phyloP scores from a whole-genome alignment of 768 basidiomycete genomes.

The Galerina marginata region DNA sequence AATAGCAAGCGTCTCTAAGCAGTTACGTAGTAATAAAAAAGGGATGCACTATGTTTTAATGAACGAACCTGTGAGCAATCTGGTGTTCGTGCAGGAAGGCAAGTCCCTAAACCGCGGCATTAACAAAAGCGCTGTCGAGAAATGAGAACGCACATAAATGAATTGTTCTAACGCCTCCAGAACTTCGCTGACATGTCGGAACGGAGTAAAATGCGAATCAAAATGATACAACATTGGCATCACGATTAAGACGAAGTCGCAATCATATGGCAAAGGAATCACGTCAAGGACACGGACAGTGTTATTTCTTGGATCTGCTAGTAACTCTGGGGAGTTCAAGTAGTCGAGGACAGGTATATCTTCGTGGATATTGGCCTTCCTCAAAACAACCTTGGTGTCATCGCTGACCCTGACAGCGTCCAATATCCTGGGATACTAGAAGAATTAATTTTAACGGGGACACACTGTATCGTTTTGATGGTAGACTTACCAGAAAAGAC shows the following conservation, averaged over 20 bases:
- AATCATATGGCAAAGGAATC: conserved; percentile 1
- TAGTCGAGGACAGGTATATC: conserved; percentile 10
- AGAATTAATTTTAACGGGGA: too few species aligned
- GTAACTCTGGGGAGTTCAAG: conserved; percentile 9
- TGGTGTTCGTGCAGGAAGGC: conserved; percentile 20
- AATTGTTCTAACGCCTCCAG: conserved; percentile 27
- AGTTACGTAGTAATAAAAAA: background rate
- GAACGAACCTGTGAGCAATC: conserved; percentile 24
- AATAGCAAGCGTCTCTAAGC: conserved; percentile 21
- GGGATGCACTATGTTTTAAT: too few species aligned
- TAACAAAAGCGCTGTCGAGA: background rate
- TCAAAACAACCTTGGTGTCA: conserved; percentile 20
- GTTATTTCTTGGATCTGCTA: conserved; percentile 18
- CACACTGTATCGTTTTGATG: too few species aligned
- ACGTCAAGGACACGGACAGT: conserved; percentile 17
- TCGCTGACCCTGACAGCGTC: conserved; percentile 21
- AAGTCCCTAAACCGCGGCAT: conserved; percentile 14
- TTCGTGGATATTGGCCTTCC: conserved; percentile 7
- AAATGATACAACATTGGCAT: conserved; percentile 40
- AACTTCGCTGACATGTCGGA: conserved; percentile 25
- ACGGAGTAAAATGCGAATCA: conserved; percentile 20
- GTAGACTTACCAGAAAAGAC: background rate
- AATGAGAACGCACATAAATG: conserved; percentile 8
- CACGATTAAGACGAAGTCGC: conserved; percentile 30
- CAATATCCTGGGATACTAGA: conserved; percentile 14